A percentile compares a stretch with the other conserved stretches of the same genome.
Evolutionary conservation across 2,329 filamentous ascomycete genomes (phyloP).

Genomic region (Colletotrichum godetiae): DNA sequence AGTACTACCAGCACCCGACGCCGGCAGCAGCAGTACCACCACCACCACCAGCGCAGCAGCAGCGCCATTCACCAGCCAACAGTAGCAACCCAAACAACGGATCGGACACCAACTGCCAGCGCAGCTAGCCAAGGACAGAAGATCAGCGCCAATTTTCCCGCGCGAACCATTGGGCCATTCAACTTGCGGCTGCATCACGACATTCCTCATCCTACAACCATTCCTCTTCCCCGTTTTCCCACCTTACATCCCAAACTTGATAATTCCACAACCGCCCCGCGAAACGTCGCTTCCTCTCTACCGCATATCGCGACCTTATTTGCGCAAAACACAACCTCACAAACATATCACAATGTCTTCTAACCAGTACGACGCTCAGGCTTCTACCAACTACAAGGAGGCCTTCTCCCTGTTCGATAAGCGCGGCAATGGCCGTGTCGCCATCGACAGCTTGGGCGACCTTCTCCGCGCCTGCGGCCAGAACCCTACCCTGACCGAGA

Average conservation of each 20-base stretch:
- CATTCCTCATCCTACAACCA: constrained; percentile 1
- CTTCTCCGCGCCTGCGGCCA: constrained; percentile 96
- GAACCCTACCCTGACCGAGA: constrained; percentile 95
- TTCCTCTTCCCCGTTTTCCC: not conserved
- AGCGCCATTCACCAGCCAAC: constrained; percentile 37
- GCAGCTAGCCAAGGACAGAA: not conserved
- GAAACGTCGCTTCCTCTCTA: not conserved
- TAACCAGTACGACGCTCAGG: constrained; percentile 69
- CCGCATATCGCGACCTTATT: not conserved
- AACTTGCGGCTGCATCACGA: constrained; percentile 21
- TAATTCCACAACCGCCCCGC: not conserved
- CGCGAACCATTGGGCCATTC: not conserved
- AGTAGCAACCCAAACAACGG: constrained; percentile 29
- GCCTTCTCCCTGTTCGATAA: constrained; percentile 99
- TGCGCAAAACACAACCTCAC: constrained; percentile 9
- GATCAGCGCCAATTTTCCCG: constrained; percentile 17
- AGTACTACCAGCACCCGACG: not conserved
- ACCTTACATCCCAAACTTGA: not conserved
- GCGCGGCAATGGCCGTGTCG: constrained; percentile 94
- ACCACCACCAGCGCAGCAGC: not conserved
- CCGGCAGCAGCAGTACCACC: not conserved
- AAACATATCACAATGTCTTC: constrained; percentile 53
- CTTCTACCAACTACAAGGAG: constrained; percentile 99
- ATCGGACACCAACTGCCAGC: not conserved
- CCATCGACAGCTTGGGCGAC: constrained; percentile 88